Evolutionary conservation across 768 basidiomycete genomes (phyloP).

Genomic region (Psilocybe subaeruginosa): DNA sequence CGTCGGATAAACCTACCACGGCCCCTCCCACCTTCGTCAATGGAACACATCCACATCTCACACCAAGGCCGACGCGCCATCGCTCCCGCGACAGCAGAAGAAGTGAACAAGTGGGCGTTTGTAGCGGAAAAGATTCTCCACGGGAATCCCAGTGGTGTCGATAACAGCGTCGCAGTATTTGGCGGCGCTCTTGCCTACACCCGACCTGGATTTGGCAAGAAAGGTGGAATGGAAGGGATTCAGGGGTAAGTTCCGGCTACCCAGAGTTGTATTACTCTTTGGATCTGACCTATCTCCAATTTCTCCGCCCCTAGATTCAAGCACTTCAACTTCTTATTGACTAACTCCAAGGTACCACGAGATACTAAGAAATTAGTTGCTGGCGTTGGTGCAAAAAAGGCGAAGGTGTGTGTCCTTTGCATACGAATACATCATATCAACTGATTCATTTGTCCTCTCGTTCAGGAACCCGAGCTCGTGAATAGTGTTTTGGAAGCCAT

Average conservation of each 20-base stretch:
- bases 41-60: slow-evolving; percentile 61
- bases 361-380: slow-evolving; percentile 96
- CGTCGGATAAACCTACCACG: slow-evolving; percentile 64
- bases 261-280: slow-evolving; percentile 14
- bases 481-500: slow-evolving; percentile 78
- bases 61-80: slow-evolving; percentile 71
- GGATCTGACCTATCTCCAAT: slow-evolving; percentile 6
- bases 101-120: slow-evolving; percentile 93
- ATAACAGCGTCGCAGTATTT: slow-evolving; percentile 91
- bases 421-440: slow-evolving; percentile 15
- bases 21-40: slow-evolving; percentile 46
- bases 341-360: slow-evolving; percentile 90
- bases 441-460: slow-evolving; percentile 12
- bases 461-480: slow-evolving; percentile 84
- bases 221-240: slow-evolving; percentile 83
- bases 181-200: slow-evolving; percentile 94
- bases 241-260: slow-evolving; percentile 64
- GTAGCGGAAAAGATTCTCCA: slow-evolving; percentile 95
- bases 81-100: slow-evolving; percentile 64
- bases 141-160: slow-evolving; percentile 96
- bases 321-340: slow-evolving; percentile 86
- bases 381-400: slow-evolving; percentile 76
- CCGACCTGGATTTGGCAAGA: slow-evolving; percentile 74
- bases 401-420: slow-evolving; percentile 43
- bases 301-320: slow-evolving; percentile 66